Conservation (phyloP, 1,139 yeast species). For the Scheffersomyces titani region DNA sequence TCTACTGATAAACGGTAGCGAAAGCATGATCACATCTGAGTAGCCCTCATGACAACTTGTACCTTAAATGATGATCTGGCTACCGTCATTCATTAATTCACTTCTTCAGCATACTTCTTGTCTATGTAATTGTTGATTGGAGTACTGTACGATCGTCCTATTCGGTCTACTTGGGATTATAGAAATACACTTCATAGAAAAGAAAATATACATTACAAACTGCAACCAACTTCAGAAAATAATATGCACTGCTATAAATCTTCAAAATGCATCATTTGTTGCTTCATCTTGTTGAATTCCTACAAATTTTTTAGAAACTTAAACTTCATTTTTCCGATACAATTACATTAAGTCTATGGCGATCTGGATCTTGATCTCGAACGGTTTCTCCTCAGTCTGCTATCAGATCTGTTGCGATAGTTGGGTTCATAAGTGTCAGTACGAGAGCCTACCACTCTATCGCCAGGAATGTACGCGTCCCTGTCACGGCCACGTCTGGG, state of each 20-base stretch:
- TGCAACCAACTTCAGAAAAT: neutral
- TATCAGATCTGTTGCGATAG: conserved; percentile 11
- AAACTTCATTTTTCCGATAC: neutral
- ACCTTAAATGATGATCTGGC: neutral
- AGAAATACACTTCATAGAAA: neutral
- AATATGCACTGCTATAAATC: no score
- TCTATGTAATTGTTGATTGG: neutral
- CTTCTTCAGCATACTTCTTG: neutral
- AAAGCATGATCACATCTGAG: neutral
- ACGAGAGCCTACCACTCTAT: conserved; percentile 10
- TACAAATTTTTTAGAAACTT: neutral
- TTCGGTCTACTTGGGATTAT: neutral
- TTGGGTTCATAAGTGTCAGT: conserved; percentile 24
- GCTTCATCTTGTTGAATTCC: neutral
- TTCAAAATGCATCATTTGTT: neutral
- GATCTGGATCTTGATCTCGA: conserved; percentile 11
- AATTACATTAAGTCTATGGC: conserved; percentile 1
- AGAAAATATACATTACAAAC: neutral
- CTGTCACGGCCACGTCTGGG: conserved; percentile 12
- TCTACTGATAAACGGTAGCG: neutral
- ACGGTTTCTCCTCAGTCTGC: conserved; percentile 1
- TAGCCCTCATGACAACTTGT: neutral
- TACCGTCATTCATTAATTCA: neutral
- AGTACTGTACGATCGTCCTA: neutral
- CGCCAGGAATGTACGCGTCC: conserved; percentile 17